These are phyloP conservation scores for Aspergillus phoenicis DNA, from an alignment of 2,329 filamentous ascomycete genomes.

Conservation along the genomic window DNA sequence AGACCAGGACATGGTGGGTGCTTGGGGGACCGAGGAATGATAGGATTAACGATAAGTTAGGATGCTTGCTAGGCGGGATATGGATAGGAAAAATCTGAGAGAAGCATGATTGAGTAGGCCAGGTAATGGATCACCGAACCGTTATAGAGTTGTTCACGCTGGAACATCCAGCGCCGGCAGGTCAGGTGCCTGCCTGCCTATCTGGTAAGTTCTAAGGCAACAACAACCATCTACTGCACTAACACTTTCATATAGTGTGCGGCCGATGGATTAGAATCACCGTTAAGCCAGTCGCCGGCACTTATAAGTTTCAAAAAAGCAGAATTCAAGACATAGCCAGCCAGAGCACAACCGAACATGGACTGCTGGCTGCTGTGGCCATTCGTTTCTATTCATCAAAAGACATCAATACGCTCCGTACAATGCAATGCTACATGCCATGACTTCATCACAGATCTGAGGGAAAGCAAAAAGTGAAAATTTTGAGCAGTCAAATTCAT, in stretches of 20 bases:
- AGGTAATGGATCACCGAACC: not conserved
- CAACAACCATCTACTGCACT: not conserved
- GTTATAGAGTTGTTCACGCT: not conserved
- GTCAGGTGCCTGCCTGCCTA: not conserved
- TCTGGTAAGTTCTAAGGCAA: not conserved
- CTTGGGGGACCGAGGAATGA: not conserved
- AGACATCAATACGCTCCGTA: not conserved
- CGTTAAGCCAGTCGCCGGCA: too few relatives aligned
- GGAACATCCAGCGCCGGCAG: not conserved
- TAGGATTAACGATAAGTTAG: not conserved
- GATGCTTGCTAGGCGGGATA: not conserved
- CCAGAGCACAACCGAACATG: too few relatives aligned
- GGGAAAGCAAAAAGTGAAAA: not conserved
- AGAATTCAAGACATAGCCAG: too few relatives aligned
- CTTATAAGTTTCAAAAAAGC: too few relatives aligned
- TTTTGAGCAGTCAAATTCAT: not conserved
- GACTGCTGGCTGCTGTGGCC: too few relatives aligned
- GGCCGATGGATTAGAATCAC: too few relatives aligned
- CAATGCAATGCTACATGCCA: not conserved
- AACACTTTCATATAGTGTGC: too few relatives aligned
- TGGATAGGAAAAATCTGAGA: not conserved
- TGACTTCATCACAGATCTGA: not conserved
- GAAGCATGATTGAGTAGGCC: not conserved
- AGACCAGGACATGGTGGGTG: not conserved
- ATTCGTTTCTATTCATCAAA: not conserved